Conservation (phyloP, 805 yeast species). For the Dipodascopsis uninucleata region DNA sequence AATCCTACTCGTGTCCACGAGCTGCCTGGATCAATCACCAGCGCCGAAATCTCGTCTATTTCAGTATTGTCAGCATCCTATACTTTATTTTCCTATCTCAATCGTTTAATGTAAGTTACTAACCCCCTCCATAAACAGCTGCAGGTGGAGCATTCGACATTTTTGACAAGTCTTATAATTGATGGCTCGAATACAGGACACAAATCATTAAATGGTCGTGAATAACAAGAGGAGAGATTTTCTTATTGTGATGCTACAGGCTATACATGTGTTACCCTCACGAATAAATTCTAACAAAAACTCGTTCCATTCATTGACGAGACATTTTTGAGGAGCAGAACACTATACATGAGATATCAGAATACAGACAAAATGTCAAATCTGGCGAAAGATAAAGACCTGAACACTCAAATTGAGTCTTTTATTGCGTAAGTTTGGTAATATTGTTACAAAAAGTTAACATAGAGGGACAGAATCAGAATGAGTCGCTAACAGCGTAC, state of each 20-base stretch:
- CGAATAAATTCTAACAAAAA: too few relatives aligned
- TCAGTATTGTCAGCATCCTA: slow-evolving; percentile 5
- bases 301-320: too few relatives aligned
- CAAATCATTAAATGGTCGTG: background rate
- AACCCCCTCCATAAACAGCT: slow-evolving; percentile 32
- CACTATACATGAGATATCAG: too few relatives aligned
- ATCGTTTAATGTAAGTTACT: background rate
- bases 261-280: too few relatives aligned
- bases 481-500: background rate
- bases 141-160: slow-evolving; percentile 29
- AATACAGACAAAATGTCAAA: too few relatives aligned
- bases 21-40: slow-evolving; percentile 90
- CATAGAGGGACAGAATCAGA: background rate
- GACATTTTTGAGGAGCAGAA: too few relatives aligned
- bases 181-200: background rate
- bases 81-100: background rate
- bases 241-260: too few relatives aligned
- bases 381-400: slow-evolving; percentile 37
- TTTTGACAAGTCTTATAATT: background rate
- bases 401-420: slow-evolving; percentile 43
- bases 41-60: slow-evolving; percentile 79
- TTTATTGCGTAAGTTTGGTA: slow-evolving; percentile 40
- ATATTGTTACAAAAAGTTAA: background rate
- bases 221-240: background rate
- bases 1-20: slow-evolving; percentile 78